Evolutionary conservation across 2,329 filamentous ascomycete genomes (phyloP).

Genomic region (Trichophaea hybrida): DNA sequence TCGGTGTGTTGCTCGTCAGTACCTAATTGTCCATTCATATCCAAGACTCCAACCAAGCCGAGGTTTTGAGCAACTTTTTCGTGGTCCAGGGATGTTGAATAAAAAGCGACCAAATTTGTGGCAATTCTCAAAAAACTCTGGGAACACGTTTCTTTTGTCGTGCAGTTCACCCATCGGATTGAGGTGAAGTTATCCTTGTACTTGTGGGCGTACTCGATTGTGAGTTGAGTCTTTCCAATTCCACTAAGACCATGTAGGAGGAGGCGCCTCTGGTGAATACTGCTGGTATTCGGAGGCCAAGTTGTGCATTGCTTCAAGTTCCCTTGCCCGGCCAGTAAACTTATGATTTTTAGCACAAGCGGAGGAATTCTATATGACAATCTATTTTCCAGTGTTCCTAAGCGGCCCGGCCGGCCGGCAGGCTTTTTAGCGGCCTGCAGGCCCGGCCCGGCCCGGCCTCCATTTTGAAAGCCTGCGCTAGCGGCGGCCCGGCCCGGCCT

Average conservation of each 20-base stretch:
- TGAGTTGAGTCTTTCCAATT: constrained; percentile 26
- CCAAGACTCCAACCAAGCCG: not conserved
- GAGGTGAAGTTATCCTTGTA: constrained; percentile 16
- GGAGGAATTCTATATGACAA: too few relatives aligned
- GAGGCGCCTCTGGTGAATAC: not conserved
- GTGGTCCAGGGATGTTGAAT: not conserved
- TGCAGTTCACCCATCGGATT: constrained; percentile 23
- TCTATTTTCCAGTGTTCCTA: too few relatives aligned
- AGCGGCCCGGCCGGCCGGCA: too few relatives aligned
- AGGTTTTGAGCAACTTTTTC: constrained; percentile 5
- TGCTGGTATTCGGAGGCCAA: not conserved
- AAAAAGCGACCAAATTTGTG: not conserved
- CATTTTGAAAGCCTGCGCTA: too few relatives aligned
- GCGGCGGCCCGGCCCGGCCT: too few relatives aligned
- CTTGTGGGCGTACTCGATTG: constrained; percentile 20
- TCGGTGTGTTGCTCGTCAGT: not conserved
- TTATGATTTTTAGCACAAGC: not conserved
- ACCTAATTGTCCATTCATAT: constrained; percentile 1
- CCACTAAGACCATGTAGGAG: constrained; percentile 24
- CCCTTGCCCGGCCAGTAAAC: not conserved
- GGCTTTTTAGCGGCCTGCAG: too few relatives aligned
- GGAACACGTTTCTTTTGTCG: constrained; percentile 9
- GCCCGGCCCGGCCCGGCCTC: too few relatives aligned
- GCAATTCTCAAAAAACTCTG: constrained; percentile 1
- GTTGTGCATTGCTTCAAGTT: not conserved